Conservation (phyloP, 306 rosid genomes). For the Rosa rugosa region DNA sequence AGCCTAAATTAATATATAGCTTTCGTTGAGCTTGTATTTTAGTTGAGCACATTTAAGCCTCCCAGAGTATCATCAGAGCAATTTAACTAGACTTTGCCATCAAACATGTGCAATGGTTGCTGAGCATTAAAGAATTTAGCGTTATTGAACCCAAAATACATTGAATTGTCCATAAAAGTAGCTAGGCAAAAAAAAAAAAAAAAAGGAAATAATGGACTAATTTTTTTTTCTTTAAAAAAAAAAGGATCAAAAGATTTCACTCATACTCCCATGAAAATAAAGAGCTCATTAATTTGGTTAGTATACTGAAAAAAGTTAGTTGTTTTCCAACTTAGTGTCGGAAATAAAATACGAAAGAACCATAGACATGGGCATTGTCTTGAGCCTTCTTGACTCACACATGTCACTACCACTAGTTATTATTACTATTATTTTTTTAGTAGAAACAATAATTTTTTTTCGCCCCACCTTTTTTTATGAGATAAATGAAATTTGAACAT, state of each 20-base stretch:
- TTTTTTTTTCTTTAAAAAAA: no score
- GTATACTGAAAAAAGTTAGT: neutral
- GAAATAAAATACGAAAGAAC: neutral
- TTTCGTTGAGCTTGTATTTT: neutral
- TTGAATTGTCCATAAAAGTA: neutral
- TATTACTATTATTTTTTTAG: no score
- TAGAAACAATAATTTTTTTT: no score
- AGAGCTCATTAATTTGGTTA: neutral
- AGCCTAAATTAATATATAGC: neutral
- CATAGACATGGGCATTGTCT: neutral
- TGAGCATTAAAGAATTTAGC: neutral
- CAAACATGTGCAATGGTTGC: neutral
- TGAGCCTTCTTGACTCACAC: neutral
- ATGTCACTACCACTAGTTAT: neutral
- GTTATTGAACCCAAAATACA: neutral
- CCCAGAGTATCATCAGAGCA: neutral
- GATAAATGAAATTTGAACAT: no score
- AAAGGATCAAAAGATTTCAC: no score
- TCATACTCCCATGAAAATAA: neutral
- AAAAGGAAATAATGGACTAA: neutral
- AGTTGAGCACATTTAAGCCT: neutral
- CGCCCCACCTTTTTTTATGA: no score
- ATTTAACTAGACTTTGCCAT: neutral
- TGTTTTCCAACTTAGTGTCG: neutral
- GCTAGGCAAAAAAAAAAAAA: neutral